Base-by-base conservation (phyloP, 1,284 basidiomycete genomes). In the Boletus mariae region DNA sequence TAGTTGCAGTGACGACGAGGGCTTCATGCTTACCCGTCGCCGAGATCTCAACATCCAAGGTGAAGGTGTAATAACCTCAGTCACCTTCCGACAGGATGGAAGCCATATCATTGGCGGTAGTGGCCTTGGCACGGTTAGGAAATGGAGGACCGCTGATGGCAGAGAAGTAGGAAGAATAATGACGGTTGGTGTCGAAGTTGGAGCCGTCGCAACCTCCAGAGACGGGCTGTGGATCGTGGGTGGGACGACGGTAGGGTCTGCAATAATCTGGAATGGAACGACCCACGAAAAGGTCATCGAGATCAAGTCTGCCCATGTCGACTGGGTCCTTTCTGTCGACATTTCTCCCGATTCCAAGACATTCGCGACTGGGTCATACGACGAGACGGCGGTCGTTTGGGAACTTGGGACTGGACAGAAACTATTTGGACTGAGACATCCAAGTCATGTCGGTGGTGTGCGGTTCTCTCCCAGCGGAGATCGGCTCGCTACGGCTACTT, bases 271-370 rank as follows among this genome's bases (percentile, higher is more conserved):
- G 52, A 15, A 26, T 1, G 52, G 52, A 23, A 51, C 32, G 13
- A 32, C 20, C 5, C 42, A 51, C 28, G 42, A 37, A 2, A 53
- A 53, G 29, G 40, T 52, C 23, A 5, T 26, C n/a, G 52, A 52
- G 25, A 44, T 53, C 29, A 40, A 52, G 37, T 17, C 35, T 15
- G 12, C 52, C 12, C 48, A 53, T 13, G 11, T 11, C 8, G 52
- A 53, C 42, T 53, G 52, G 52, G 52, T 52, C 35, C 52, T 53
- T 28, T 45, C 49, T 6, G 35, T 53, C 35, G 49, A 53, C 29
- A 34, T 53, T 28, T 52, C 52, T 12, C 52, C 52, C 9, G 52
- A 52, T n/a, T 51, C 29, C 35, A 53, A 40, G 42, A 52, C 49
- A 10, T 53, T 52, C 32, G 52, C 29, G 25, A 53, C 52, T 12